Conservation (phyloP, 306 rosid species). For the apple (Malus domestica) region ASM211411v1 NC_041801.1:15245001-15245500, state of each 20-base stretch:
- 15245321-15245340: not conserved
- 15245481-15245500: constrained; percentile 22
- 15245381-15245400: constrained; percentile 45
- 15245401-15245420: constrained; percentile 39
- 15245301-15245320: not conserved
- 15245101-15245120: no score
- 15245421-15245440: constrained; percentile 35
- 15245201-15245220: not conserved
- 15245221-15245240: not conserved
- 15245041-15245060: not conserved
- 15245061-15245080: no score
- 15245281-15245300: not conserved
- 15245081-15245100: no score
- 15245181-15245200: no score
- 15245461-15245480: constrained; percentile 25
- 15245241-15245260: not conserved
- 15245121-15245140: no score
- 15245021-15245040: not conserved
- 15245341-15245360: not conserved
- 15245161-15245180: no score
- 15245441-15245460: constrained; percentile 38
- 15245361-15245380: not conserved
- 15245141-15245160: no score
- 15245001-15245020: not conserved
- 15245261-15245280: not conserved